A percentile compares a stretch with the other conserved stretches of the same genome.
These are phyloP conservation scores for Trichophyton simii DNA, from an alignment of 2,329 filamentous ascomycete species.

Conservation along the genomic window DNA sequence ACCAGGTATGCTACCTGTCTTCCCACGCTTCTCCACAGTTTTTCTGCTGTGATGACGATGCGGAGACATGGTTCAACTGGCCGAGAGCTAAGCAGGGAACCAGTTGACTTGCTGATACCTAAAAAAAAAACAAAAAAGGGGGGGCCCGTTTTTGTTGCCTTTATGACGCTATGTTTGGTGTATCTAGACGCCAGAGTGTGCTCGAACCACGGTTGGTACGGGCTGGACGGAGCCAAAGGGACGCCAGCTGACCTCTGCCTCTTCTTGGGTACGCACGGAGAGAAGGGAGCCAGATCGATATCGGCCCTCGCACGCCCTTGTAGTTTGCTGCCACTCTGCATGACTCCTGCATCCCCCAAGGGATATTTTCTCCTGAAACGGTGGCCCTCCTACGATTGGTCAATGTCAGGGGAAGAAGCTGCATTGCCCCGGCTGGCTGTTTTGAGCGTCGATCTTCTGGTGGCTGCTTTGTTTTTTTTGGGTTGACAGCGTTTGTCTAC, in stretches of 20 bases:
- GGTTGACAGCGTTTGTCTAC: too few relatives aligned
- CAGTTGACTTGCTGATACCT: neutral
- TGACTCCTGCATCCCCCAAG: neutral
- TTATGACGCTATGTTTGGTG: slow-evolving; percentile 3
- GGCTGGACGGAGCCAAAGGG: neutral
- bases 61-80: neutral
- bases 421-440: too few relatives aligned
- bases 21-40: neutral
- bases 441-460: too few relatives aligned
- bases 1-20: neutral
- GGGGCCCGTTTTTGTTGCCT: neutral
- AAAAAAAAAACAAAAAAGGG: neutral
- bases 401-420: neutral
- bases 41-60: neutral
- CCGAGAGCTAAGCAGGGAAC: too few relatives aligned
- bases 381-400: neutral
- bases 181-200: neutral
- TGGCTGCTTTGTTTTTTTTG: too few relatives aligned
- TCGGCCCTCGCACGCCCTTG: neutral
- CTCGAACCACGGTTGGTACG: neutral
- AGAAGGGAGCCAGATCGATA: neutral
- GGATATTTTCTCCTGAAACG: neutral
- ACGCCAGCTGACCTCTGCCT: neutral
- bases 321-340: neutral
- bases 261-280: neutral